Conservation (phyloP, 306 rosid species). For the Lathyrus sativus region DNA sequence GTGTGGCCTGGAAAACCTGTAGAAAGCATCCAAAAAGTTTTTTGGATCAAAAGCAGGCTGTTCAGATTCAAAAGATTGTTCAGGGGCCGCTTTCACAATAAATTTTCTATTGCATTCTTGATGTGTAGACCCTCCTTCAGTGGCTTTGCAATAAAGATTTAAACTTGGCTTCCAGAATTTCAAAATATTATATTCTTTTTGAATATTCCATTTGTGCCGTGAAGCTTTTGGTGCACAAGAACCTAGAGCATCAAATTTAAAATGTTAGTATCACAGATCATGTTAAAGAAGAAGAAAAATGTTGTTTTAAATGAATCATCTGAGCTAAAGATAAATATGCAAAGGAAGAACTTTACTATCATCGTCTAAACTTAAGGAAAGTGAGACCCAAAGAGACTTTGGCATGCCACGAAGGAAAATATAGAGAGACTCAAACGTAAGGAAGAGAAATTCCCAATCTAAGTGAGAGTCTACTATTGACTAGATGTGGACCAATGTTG, state of each 20-base stretch:
- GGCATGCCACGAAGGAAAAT: neutral
- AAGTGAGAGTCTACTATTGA: neutral
- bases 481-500: neutral
- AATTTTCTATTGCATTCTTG: slow-evolving; percentile 36
- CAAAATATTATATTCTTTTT: slow-evolving; percentile 36
- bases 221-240: slow-evolving; percentile 47
- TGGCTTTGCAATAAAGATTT: slow-evolving; percentile 25
- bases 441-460: neutral
- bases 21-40: slow-evolving; percentile 60
- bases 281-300: slow-evolving; percentile 17
- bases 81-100: slow-evolving; percentile 65
- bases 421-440: no score
- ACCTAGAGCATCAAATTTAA: slow-evolving; percentile 42
- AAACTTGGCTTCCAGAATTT: slow-evolving; percentile 40
- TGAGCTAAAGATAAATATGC: neutral
- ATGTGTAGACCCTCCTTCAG: slow-evolving; percentile 40
- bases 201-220: slow-evolving; percentile 48
- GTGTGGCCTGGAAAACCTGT: slow-evolving; percentile 95
- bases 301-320: slow-evolving; percentile 8
- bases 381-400: neutral
- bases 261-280: slow-evolving; percentile 19
- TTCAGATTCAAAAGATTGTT: slow-evolving; percentile 70
- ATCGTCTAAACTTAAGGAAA: neutral
- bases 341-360: slow-evolving; percentile 1
- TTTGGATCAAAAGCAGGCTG: slow-evolving; percentile 55